Evolutionary conservation across 2,329 filamentous ascomycete genomes (phyloP).

Genomic region (Davidsoniella australis): DNA sequence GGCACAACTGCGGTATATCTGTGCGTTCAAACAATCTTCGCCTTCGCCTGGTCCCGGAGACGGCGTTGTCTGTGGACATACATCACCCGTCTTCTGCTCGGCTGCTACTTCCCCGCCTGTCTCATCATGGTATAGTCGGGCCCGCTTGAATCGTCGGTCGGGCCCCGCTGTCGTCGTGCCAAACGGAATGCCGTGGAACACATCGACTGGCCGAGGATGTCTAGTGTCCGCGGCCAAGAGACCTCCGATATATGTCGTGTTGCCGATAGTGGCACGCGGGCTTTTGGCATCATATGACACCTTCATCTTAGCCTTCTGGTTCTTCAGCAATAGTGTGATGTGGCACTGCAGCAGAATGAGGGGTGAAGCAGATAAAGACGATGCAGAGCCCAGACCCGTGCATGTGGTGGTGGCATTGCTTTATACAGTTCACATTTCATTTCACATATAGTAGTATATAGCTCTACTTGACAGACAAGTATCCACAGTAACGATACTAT

Average conservation of each 20-base stretch:
- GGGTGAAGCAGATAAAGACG: no score
- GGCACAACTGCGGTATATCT: slow-evolving; percentile 25
- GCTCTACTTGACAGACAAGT: background rate
- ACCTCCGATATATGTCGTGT: background rate
- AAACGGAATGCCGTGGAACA: slow-evolving; percentile 33
- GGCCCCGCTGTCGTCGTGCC: slow-evolving; percentile 25
- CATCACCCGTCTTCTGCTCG: slow-evolving; percentile 10
- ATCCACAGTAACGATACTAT: background rate
- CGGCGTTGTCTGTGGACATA: slow-evolving; percentile 14
- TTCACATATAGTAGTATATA: background rate
- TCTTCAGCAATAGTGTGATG: no score
- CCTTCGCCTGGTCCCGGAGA: slow-evolving; percentile 16
- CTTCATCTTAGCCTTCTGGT: background rate
- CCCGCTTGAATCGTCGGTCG: slow-evolving; percentile 26
- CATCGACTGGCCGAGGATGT: slow-evolving; percentile 26
- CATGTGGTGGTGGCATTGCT: no score
- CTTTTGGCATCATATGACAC: background rate
- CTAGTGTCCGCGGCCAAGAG: background rate
- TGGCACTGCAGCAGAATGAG: no score
- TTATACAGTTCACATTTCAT: no score
- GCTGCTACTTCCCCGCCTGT: background rate
- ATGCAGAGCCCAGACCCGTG: no score
- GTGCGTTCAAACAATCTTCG: slow-evolving; percentile 37
- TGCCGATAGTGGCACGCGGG: background rate
- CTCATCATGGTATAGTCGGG: slow-evolving; percentile 13